Base-by-base conservation (phyloP, 164 flowering plant species). In the Nymphaea thermarum region DNA sequence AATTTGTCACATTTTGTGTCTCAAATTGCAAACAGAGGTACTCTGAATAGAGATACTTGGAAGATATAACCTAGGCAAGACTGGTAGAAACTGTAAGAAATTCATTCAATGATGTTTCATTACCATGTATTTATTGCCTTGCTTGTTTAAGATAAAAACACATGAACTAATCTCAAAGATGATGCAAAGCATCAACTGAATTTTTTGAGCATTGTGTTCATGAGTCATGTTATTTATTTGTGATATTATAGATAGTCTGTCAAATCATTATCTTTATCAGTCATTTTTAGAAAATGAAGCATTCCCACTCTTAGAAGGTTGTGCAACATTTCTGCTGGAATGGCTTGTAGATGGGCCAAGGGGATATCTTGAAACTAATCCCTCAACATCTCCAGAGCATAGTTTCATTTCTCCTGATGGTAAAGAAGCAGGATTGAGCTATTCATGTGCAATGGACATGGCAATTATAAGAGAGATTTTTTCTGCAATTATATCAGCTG, bases 311-410 rank as follows among this genome's bases (percentile, higher is more conserved):
- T 72, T 94, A 75, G 89, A 91, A 82, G 87, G 93, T 62, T 86
- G 96, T 71, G 78, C 82, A 61, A 76, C 76, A 36, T 94, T 91
- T 81, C 77, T 94, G 72, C 76, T 91, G 82, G 96, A 91, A 78
- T 94, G 98, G 97, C 78, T 90, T 79, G 83, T 89, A 72, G 87
- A 89, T 71, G 96, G 90, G 66, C 78, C 17, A 65, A 89, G 80
- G 59, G 89, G 87, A 64, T 83, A 67, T 77, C 78, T 91, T 57
- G 89, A 81, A 72, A 94, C 97, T 43, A 94, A 94, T 69, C 98
- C 98, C 66, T 94, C 98, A 68, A 94, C 98, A 11, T 94, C 98
- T 68, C 98, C 98, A 10, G 98, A 94, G 66, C 97, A 94, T 74
- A 73, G 60, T 67, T 94, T 94, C 80, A 71, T 77, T 81, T 89